Evolutionary conservation across 2,329 filamentous ascomycete genomes (phyloP).

Genomic region (Diaporthe amygdali): DNA sequence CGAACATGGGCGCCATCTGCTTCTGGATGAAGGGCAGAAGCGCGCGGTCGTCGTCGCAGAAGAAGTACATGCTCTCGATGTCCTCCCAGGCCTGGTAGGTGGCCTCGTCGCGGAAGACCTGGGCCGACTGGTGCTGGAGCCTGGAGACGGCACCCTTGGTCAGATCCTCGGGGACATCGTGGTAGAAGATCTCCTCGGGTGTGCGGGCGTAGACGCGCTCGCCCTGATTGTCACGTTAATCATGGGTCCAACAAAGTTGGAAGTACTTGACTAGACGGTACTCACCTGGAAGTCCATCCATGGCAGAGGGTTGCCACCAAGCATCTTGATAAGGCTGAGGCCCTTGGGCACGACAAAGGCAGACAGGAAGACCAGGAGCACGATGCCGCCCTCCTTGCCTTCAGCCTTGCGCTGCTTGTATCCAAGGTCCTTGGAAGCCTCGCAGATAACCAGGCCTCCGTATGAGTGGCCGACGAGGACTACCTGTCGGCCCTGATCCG

Average conservation of each 20-base stretch:
- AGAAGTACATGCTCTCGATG: constrained; percentile 28
- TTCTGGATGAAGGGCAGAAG: constrained; percentile 23
- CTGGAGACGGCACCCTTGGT: constrained; percentile 21
- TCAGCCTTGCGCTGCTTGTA: constrained; percentile 35
- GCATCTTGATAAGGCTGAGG: constrained; percentile 27
- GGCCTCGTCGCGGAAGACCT: constrained; percentile 27
- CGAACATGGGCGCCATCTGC: constrained; percentile 21
- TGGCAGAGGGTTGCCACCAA: constrained; percentile 30
- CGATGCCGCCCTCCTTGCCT: constrained; percentile 40
- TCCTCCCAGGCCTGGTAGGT: constrained; percentile 31
- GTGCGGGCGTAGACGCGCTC: constrained; percentile 23
- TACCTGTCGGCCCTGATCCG: constrained; percentile 36
- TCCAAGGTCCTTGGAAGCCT: constrained; percentile 35
- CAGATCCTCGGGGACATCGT: constrained; percentile 27
- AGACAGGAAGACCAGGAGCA: constrained; percentile 35
- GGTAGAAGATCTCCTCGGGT: constrained; percentile 28
- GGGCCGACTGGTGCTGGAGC: constrained; percentile 28
- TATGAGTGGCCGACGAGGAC: constrained; percentile 40
- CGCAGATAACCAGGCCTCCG: constrained; percentile 36
- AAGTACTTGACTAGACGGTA: not conserved
- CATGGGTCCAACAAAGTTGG: not conserved
- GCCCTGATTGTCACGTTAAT: constrained; percentile 13
- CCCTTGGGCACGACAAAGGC: constrained; percentile 33
- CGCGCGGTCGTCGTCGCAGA: constrained; percentile 29
- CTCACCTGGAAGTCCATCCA: constrained; percentile 31